A percentile compares a stretch with the other conserved stretches of the same genome.
phyloP scores from a whole-genome alignment of 805 yeast species.

The Komagataella pastoris region DNA sequence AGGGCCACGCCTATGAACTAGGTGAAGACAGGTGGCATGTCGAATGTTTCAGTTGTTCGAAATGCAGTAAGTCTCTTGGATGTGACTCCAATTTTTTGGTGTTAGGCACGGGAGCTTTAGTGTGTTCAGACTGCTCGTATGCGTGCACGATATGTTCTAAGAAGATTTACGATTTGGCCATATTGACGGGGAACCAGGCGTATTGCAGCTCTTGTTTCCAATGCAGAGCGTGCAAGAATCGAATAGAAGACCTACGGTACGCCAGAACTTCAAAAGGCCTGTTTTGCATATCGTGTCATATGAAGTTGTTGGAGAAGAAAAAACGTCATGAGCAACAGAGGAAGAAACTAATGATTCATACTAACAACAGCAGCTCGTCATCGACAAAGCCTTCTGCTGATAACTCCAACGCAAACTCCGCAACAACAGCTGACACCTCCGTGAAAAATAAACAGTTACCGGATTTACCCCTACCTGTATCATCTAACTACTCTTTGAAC shows the following conservation, averaged over 20 bases:
- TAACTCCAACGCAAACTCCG: slow-evolving; percentile 1
- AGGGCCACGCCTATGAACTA: slow-evolving; percentile 90
- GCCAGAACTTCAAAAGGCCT: slow-evolving; percentile 90
- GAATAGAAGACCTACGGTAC: slow-evolving; percentile 79
- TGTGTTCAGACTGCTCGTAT: slow-evolving; percentile 88
- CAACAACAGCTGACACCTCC: background rate
- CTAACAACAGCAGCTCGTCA: background rate
- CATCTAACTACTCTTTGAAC: background rate
- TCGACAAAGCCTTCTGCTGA: background rate
- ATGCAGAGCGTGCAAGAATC: slow-evolving; percentile 76
- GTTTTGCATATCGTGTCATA: slow-evolving; percentile 90
- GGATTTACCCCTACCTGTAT: background rate
- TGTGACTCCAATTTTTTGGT: slow-evolving; percentile 85
- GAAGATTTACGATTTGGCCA: slow-evolving; percentile 87
- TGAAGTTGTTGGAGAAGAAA: slow-evolving; percentile 55
- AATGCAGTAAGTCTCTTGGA: slow-evolving; percentile 66
- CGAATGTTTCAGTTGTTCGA: slow-evolving; percentile 81
- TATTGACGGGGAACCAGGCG: slow-evolving; percentile 89
- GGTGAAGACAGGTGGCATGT: slow-evolving; percentile 96
- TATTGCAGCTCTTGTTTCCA: slow-evolving; percentile 84
- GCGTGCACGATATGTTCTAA: slow-evolving; percentile 74
- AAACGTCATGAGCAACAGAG: slow-evolving; percentile 34
- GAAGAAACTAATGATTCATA: background rate
- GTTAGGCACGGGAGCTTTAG: slow-evolving; percentile 82
- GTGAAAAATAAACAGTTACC: background rate